phyloP scores from a whole-genome alignment of 2,329 filamentous ascomycete genomes.

The Cercospora sp. region DNA sequence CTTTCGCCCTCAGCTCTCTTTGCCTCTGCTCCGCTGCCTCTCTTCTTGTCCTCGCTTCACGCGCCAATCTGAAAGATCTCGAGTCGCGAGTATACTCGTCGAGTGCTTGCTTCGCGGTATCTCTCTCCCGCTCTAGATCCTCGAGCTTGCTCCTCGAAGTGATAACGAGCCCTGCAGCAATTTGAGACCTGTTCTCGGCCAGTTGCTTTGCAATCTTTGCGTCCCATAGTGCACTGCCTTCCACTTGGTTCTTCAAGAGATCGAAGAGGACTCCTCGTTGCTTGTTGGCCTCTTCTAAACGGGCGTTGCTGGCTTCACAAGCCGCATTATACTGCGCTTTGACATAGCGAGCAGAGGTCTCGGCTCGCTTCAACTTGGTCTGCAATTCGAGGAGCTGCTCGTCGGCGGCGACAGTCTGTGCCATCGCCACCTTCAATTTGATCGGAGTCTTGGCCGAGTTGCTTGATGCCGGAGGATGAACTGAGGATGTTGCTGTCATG shows the following conservation, averaged over 20 bases:
- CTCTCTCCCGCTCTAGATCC: neutral
- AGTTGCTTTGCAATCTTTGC: conserved; percentile 5
- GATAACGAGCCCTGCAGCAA: conserved; percentile 6
- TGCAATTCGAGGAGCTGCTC: conserved; percentile 4
- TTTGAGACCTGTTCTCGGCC: conserved; percentile 9
- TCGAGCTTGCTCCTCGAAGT: conserved; percentile 4
- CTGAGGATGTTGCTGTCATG: conserved; percentile 10
- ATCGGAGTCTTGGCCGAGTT: neutral
- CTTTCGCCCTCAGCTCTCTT: neutral
- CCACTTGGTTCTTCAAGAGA: neutral
- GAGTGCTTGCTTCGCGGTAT: neutral
- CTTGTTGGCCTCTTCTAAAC: conserved; percentile 1
- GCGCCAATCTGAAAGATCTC: neutral
- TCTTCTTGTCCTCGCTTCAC: neutral
- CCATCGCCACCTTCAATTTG: neutral
- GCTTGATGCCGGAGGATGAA: neutral
- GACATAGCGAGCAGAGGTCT: conserved; percentile 2
- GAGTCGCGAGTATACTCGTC: conserved; percentile 7
- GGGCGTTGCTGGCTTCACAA: neutral
- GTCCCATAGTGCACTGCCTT: neutral
- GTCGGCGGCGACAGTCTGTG: neutral
- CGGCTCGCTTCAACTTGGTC: neutral
- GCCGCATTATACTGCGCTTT: conserved; percentile 1
- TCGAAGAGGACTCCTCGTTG: neutral
- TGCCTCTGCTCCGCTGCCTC: neutral